A percentile compares a stretch with the other conserved stretches of the same genome.
phyloP scores from a whole-genome alignment of 345 rosid genomes.

The Schrenkiella parvula region DNA sequence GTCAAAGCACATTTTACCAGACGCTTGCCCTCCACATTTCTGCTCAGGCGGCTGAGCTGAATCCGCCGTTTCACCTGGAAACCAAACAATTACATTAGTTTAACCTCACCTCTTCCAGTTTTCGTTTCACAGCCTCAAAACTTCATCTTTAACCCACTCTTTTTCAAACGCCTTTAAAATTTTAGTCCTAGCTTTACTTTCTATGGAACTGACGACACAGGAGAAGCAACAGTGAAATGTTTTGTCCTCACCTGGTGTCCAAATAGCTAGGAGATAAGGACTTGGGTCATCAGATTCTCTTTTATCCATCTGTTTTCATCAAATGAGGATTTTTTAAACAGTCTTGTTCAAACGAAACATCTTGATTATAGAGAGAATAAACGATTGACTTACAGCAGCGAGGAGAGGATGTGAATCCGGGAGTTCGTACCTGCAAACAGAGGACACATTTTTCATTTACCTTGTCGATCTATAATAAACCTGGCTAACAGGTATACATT shows the following conservation, averaged over 20 bases:
- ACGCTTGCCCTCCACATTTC: constrained; percentile 46
- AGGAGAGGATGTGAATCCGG: constrained; percentile 90
- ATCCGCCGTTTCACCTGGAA: constrained; percentile 79
- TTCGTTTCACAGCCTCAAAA: neutral
- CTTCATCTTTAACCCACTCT: neutral
- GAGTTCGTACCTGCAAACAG: constrained; percentile 76
- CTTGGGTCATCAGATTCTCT: constrained; percentile 88
- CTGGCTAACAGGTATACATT: neutral
- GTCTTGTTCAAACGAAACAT: constrained; percentile 4
- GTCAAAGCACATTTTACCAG: constrained; percentile 56
- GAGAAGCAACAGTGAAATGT: neutral
- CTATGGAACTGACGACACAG: neutral
- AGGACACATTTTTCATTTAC: constrained; percentile 13
- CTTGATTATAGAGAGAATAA: neutral
- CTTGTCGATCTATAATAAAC: neutral
- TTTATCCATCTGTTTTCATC: constrained; percentile 59
- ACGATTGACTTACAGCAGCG: constrained; percentile 47
- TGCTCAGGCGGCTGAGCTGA: constrained; percentile 57
- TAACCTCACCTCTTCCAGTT: neutral
- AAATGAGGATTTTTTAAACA: neutral
- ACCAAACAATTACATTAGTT: constrained; percentile 16
- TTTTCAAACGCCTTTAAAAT: neutral
- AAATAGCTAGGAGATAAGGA: constrained; percentile 90
- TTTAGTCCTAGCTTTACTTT: constrained; percentile 8
- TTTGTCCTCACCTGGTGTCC: constrained; percentile 79